Conservation (phyloP, 2,329 filamentous ascomycete genomes). For the Raffaelea albimanens region DNA sequence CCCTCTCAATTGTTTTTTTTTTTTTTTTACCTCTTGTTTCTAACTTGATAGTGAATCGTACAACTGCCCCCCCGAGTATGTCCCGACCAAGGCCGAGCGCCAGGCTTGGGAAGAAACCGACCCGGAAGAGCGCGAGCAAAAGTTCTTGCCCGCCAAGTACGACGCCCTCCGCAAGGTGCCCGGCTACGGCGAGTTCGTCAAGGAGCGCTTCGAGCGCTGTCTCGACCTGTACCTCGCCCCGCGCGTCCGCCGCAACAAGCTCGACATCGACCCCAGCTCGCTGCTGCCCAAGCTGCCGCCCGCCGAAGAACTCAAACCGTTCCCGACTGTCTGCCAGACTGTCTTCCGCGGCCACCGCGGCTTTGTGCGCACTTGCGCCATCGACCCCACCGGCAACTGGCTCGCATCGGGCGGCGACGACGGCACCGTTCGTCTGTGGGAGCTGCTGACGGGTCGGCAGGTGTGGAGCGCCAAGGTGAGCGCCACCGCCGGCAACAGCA, state of each 20-base stretch:
- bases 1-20: neutral
- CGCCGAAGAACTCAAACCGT: slow-evolving; percentile 87
- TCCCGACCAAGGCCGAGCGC: slow-evolving; percentile 77
- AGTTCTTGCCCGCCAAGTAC: slow-evolving; percentile 76
- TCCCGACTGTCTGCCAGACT: slow-evolving; percentile 82
- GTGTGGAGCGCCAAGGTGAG: slow-evolving; percentile 76
- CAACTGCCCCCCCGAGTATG: slow-evolving; percentile 88
- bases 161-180: slow-evolving; percentile 83
- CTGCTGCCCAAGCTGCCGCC: slow-evolving; percentile 86
- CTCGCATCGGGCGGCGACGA: slow-evolving; percentile 91
- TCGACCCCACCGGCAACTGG: slow-evolving; percentile 79
- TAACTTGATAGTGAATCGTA: slow-evolving; percentile 57
- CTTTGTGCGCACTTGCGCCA: slow-evolving; percentile 71
- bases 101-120: slow-evolving; percentile 78
- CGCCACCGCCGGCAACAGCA: slow-evolving; percentile 22
- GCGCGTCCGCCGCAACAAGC: slow-evolving; percentile 79
- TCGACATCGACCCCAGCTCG: slow-evolving; percentile 94
- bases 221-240: slow-evolving; percentile 93
- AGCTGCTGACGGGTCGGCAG: slow-evolving; percentile 75
- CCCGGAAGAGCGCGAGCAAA: slow-evolving; percentile 81
- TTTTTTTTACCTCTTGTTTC: neutral
- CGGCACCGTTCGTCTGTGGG: slow-evolving; percentile 85
- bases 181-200: slow-evolving; percentile 80
- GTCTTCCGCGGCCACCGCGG: slow-evolving; percentile 84
- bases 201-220: slow-evolving; percentile 92